Percentiles rank a stretch among this genome's conserved stretches.
These are phyloP conservation scores for Aotearoamyces nothofagi DNA, from an alignment of 2,329 filamentous ascomycete genomes.

Conservation along the genomic window DNA sequence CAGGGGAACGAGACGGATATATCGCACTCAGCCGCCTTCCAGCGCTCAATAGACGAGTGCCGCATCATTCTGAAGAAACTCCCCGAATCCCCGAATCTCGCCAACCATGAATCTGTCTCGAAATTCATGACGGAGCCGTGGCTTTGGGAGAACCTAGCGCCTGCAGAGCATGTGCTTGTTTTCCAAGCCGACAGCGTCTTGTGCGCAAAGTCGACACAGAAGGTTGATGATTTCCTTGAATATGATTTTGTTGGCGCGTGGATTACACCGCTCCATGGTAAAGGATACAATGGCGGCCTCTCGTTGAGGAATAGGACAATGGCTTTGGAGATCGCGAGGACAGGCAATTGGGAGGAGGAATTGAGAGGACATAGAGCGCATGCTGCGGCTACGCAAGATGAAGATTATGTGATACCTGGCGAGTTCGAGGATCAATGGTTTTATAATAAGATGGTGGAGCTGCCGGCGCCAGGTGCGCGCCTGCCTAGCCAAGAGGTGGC, in stretches of 20 bases:
- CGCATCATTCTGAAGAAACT: slow-evolving; percentile 21
- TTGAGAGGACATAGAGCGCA: too few species aligned
- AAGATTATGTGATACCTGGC: background rate
- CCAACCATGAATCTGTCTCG: slow-evolving; percentile 21
- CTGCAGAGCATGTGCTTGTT: slow-evolving; percentile 16
- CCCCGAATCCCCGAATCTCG: slow-evolving; percentile 17
- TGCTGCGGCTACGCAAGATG: too few species aligned
- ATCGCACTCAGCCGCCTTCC: slow-evolving; percentile 16
- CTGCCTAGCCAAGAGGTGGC: slow-evolving; percentile 12
- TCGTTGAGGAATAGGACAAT: slow-evolving; percentile 18
- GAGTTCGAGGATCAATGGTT: slow-evolving; percentile 11
- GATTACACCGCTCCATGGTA: slow-evolving; percentile 11
- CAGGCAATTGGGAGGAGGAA: slow-evolving; percentile 4
- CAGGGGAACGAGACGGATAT: slow-evolving; percentile 11
- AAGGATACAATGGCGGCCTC: slow-evolving; percentile 17
- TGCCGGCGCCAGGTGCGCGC: slow-evolving; percentile 1
- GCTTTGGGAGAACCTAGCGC: slow-evolving; percentile 19
- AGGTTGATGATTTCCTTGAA: slow-evolving; percentile 16
- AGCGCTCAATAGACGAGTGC: slow-evolving; percentile 17
- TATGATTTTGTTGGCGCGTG: slow-evolving; percentile 22
- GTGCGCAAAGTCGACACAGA: slow-evolving; percentile 12
- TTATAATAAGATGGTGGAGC: slow-evolving; percentile 13
- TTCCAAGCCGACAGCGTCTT: slow-evolving; percentile 19
- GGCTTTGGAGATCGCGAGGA: slow-evolving; percentile 14
- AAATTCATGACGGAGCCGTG: slow-evolving; percentile 17